Conservation (phyloP, 1,284 basidiomycete species). For the Ganoderma multipileum region DNA sequence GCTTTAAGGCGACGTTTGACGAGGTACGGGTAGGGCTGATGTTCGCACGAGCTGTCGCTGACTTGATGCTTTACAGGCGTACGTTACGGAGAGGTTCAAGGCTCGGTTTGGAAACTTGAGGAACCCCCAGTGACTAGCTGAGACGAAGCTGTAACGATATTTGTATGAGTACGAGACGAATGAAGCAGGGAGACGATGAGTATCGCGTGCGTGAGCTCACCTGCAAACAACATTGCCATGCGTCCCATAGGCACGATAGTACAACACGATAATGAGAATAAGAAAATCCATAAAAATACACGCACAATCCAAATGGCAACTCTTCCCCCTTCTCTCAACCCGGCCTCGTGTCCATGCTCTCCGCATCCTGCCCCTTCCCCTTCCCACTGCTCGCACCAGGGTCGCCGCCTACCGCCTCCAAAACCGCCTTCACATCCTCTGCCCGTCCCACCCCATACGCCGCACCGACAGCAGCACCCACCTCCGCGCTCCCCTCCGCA, state of each 20-base stretch:
- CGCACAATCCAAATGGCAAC: background rate
- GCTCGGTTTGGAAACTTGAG: slow-evolving; percentile 15
- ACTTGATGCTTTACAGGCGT: slow-evolving; percentile 8
- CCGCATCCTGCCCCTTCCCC: slow-evolving; percentile 5
- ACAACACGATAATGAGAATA: background rate
- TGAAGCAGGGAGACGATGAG: background rate
- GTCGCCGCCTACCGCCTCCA: slow-evolving; percentile 24
- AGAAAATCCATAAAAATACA: background rate
- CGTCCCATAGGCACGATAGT: background rate
- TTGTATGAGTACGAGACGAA: background rate
- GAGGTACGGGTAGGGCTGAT: slow-evolving; percentile 30
- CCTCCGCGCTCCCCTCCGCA: slow-evolving; percentile 36
- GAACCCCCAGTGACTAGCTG: slow-evolving; percentile 7
- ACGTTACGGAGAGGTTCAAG: slow-evolving; percentile 21
- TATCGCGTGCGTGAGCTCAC: background rate
- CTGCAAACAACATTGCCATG: background rate
- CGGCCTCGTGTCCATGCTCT: slow-evolving; percentile 24
- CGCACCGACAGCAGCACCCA: slow-evolving; percentile 34
- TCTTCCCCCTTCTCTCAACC: background rate
- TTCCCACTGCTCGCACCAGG: background rate
- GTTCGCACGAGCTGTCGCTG: background rate
- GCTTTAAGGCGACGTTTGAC: slow-evolving; percentile 41
- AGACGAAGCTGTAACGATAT: background rate
- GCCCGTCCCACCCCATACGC: slow-evolving; percentile 35
- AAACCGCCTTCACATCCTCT: slow-evolving; percentile 37